Base-by-base conservation (phyloP, 78 protist species). In the Emiliania huxleyi region DNA sequence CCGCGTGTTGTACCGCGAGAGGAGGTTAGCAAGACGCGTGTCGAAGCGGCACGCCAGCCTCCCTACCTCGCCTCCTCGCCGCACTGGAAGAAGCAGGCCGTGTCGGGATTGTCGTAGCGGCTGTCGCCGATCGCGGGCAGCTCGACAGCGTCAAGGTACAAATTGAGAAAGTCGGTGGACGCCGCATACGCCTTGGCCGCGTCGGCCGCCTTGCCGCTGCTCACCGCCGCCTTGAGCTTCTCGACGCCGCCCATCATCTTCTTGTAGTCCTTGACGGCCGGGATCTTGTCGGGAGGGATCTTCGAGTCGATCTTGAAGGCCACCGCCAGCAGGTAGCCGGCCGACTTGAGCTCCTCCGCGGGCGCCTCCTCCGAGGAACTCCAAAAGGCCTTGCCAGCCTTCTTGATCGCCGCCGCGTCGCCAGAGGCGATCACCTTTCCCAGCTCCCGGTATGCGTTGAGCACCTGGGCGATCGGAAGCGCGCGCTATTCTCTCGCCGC, bases 261-360 rank as follows among this genome's bases (percentile, higher is more conserved):
- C 1, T 42, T 40, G n/a, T 23, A 21, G 15, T 21, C n/a, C 1
- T 40, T 40, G 29, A 37, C 45, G 6, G 8, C 5, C 87, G 22
- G 49, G 19, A 77, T 37, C 87, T 42, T 77, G 48, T 77, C 48
- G 23, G 87, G 87, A 46, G 87, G 87, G 15, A 77, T 23, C 43
- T 40, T 40, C 49, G 48, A 2, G 87, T 77, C 87, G 22, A 77
- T 77, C 48, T 77, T 77, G 46, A 77, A 77, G n/a, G 87, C 87
- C 40, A 77, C 87, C 26, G 87, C 87, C 11, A 77, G 87, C 19
- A 77, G 87, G n/a, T 77, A 77, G 33, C 87, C 87, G 18, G 87
- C 87, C 8, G 37, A 0, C 87, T 21, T 77, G 23, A 77, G 46
- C 43, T 77, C 87, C 11, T 37, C 45, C 0, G 0, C 0, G 33